phyloP scores from a whole-genome alignment of 306 rosid species.

The Acacia acuminata region DNA sequence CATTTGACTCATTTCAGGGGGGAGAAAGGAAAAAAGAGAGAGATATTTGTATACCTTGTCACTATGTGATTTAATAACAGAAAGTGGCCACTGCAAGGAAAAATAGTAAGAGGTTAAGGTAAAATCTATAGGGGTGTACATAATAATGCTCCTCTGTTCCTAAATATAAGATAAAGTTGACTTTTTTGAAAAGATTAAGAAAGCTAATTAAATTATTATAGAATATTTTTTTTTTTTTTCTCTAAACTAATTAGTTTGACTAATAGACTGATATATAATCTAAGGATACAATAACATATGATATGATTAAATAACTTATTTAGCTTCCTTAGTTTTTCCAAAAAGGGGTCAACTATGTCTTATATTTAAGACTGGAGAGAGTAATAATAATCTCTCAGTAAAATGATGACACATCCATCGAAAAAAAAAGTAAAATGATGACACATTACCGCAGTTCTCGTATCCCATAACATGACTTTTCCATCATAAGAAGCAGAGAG shows the following conservation, averaged over 20 bases:
- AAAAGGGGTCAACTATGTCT: too few species aligned
- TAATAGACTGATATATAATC: too few species aligned
- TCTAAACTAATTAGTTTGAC: too few species aligned
- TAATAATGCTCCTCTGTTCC: too few species aligned
- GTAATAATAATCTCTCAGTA: not conserved
- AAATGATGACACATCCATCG: conserved; percentile 23
- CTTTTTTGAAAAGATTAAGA: too few species aligned
- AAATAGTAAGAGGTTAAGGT: not conserved
- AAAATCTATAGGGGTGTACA: not conserved
- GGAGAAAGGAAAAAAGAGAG: not conserved
- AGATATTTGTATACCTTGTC: conserved; percentile 62
- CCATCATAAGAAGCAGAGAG: conserved; percentile 91
- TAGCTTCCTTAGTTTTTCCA: too few species aligned
- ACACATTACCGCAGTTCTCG: conserved; percentile 82
- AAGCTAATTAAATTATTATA: too few species aligned
- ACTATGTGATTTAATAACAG: conserved; percentile 66
- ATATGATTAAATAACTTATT: too few species aligned
- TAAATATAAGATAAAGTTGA: too few species aligned
- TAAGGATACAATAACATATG: too few species aligned
- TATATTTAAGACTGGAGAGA: too few species aligned
- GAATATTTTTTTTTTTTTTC: too few species aligned
- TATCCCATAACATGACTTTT: conserved; percentile 91
- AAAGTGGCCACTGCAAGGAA: conserved; percentile 86
- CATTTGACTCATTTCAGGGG: not conserved
- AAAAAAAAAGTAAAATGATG: conserved; percentile 3